Base-by-base conservation (phyloP, 179 eudicot species). In the Corrigiola litoralis region DNA sequence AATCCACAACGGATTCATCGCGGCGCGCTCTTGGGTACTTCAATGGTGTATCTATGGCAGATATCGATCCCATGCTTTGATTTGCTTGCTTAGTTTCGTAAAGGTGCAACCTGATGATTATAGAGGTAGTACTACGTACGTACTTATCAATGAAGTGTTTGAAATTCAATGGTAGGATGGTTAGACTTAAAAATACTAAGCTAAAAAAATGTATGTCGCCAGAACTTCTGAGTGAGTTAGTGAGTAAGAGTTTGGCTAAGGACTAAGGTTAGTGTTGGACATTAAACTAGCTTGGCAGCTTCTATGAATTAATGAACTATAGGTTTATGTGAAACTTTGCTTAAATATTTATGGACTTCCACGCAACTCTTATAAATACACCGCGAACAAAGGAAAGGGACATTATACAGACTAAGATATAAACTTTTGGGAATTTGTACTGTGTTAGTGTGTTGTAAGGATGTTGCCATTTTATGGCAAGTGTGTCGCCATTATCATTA, bases 1-100 rank as follows among this genome's bases (percentile, higher is more conserved):
- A 41, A 72, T 89, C 94, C 24, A 91, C 72, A 6, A 85, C 78
- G 28, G 87, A 80, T 1, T 84, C 91, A 59, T 91, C 96, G 1
- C 89, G 79, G 6, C 86, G 80, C 24, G 78, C 83, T 1, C 50
- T 50, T 1, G 96, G 94, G 64, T 91, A 91, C 70, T 58, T 58
- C 73, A 86, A 66, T 2, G 82, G 79, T 18, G 52, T 18, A 58
- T 68, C 81, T 21, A 81, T 9, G 9, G 47, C 58, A 27, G 81
- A 73, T 4, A 83, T 58, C 0, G 90, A 87, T 2, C 86, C 86
- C 90, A 80, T 82, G 20, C 1, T 53, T 25, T 12, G n/a, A n/a
- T n/a, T n/a, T n/a, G n/a, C n/a, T n/a, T n/a, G n/a, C n/a, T n/a
- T n/a, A n/a, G n/a, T n/a, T n/a, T n/a, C n/a, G n/a, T n/a, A n/a